Conservation (phyloP, 805 yeast species). For the Candida odintsovae region DNA sequence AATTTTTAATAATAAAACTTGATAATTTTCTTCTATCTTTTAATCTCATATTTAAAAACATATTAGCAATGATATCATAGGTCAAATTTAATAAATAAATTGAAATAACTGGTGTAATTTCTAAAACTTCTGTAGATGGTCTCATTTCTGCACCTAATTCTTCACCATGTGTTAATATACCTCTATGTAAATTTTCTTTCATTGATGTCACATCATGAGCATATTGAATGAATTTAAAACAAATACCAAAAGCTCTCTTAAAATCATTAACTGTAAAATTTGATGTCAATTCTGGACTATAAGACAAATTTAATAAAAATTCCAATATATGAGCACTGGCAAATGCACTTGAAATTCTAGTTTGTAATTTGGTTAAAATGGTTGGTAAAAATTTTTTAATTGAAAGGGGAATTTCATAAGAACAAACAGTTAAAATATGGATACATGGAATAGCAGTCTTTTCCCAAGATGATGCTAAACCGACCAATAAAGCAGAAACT, state of each 20-base stretch:
- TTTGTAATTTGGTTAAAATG: conserved; percentile 70
- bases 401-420: conserved; percentile 74
- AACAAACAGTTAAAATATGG: conserved; percentile 68
- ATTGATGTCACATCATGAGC: conserved; percentile 42
- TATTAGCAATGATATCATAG: conserved; percentile 58
- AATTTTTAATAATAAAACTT: conserved; percentile 55
- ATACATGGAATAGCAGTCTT: conserved; percentile 73
- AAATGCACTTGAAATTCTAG: conserved; percentile 62
- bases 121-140: conserved; percentile 46
- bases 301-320: conserved; percentile 59
- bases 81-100: conserved; percentile 61
- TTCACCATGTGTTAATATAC: conserved; percentile 26
- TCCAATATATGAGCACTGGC: conserved; percentile 74
- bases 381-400: conserved; percentile 62
- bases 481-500: conserved; percentile 51
- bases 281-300: conserved; percentile 60
- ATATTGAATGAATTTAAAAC: conserved; percentile 72
- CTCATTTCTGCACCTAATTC: conserved; percentile 47
- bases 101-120: conserved; percentile 44
- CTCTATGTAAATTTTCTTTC: conserved; percentile 25
- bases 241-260: conserved; percentile 76
- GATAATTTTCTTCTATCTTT: conserved; percentile 54
- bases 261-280: conserved; percentile 74
- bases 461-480: conserved; percentile 71
- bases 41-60: conserved; percentile 63